Conservation (phyloP, 768 basidiomycete genomes). For the Mycena vitilis region DNA sequence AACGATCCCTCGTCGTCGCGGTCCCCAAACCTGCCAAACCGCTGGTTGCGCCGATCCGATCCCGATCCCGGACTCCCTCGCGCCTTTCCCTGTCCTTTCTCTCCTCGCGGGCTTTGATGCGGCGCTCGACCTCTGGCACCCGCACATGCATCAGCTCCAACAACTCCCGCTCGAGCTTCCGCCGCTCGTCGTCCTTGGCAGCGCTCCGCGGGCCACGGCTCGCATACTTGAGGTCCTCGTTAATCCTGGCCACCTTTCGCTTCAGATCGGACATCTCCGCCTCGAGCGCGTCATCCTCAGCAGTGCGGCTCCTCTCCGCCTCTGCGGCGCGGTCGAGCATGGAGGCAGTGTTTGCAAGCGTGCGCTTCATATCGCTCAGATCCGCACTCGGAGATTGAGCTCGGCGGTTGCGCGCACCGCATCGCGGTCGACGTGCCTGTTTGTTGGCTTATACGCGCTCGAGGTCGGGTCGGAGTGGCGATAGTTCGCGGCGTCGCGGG, state of each 20-base stretch:
- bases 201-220: too few species aligned
- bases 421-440: too few species aligned
- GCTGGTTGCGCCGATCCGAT: constrained; percentile 86
- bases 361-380: constrained; percentile 87
- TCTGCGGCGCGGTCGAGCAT: constrained; percentile 82
- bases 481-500: constrained; percentile 92
- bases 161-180: too few species aligned
- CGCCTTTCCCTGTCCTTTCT: constrained; percentile 82
- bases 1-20: constrained; percentile 55
- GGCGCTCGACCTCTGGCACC: too few species aligned
- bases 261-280: too few species aligned
- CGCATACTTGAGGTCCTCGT: too few species aligned
- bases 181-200: too few species aligned
- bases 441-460: constrained; percentile 76
- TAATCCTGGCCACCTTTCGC: too few species aligned
- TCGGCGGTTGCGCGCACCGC: constrained; percentile 82
- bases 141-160: too few species aligned
- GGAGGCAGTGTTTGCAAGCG: constrained; percentile 80
- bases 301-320: too few species aligned
- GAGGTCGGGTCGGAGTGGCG: constrained; percentile 80
- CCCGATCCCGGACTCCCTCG: constrained; percentile 82
- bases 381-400: constrained; percentile 73
- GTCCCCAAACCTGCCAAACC: constrained; percentile 77
- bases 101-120: too few species aligned
- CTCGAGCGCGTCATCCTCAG: too few species aligned